These are phyloP conservation scores for Lithocarpus polystachyus DNA, from an alignment of 306 rosid species.

Conservation along the genomic window DNA sequence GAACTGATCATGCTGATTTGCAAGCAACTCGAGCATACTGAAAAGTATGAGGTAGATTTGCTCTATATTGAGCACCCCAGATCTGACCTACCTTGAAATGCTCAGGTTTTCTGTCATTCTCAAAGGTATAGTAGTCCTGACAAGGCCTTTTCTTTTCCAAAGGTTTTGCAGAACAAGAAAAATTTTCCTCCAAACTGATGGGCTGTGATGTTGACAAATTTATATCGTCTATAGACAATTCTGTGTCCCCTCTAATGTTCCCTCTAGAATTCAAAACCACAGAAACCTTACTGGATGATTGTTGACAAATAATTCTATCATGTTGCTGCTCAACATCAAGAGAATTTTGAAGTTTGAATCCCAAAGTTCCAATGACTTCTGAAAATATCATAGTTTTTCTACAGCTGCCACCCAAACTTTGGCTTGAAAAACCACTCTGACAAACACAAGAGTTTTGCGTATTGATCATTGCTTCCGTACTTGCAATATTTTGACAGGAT, in stretches of 20 bases:
- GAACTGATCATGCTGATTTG: background rate
- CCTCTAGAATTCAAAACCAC: background rate
- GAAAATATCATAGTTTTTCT: background rate
- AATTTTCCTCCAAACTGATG: background rate
- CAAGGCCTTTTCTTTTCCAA: background rate
- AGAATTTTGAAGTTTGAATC: background rate
- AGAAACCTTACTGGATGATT: background rate
- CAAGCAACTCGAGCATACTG: slow-evolving; percentile 10
- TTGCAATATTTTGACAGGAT: background rate
- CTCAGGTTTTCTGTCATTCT: background rate
- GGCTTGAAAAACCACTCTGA: background rate
- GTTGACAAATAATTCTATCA: background rate
- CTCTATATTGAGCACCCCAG: slow-evolving; percentile 15
- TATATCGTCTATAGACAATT: background rate
- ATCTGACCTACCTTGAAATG: slow-evolving; percentile 14
- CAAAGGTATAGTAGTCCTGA: slow-evolving; percentile 25
- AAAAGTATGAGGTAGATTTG: background rate
- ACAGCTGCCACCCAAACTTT: background rate
- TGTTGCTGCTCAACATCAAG: background rate
- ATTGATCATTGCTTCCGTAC: background rate
- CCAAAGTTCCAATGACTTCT: background rate
- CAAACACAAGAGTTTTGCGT: background rate
- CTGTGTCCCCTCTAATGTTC: background rate
- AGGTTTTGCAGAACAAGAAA: background rate
- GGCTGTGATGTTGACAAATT: background rate